A percentile compares a stretch with the other conserved stretches of the same genome.
Evolutionary conservation across 1,284 basidiomycete genomes (phyloP).

Genomic region (Trametes pubescens): DNA sequence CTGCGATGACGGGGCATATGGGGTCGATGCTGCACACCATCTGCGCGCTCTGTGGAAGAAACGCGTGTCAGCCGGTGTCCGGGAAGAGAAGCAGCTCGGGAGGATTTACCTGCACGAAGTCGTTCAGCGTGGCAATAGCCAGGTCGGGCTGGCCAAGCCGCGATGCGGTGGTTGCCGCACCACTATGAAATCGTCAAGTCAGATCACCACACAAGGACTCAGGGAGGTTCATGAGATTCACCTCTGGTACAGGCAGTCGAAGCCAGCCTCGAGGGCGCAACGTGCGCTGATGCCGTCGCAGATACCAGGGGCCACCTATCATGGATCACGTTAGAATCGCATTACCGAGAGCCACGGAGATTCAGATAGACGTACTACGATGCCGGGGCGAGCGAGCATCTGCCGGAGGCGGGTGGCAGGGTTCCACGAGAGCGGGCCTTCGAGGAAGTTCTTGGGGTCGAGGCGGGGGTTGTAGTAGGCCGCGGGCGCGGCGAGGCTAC

Average conservation of each 20-base stretch:
- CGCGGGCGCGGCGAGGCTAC: constrained; percentile 31
- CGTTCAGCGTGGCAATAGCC: constrained; percentile 82
- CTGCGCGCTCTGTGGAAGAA: constrained; percentile 50
- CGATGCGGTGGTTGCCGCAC: constrained; percentile 81
- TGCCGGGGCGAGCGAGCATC: constrained; percentile 78
- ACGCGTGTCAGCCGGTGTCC: background rate
- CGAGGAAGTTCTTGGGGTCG: constrained; percentile 73
- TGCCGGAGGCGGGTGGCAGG: constrained; percentile 77
- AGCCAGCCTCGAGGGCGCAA: constrained; percentile 80
- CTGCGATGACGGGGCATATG: constrained; percentile 76
- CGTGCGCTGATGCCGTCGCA: constrained; percentile 85
- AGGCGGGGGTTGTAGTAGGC: constrained; percentile 65
- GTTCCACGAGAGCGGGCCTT: constrained; percentile 72
- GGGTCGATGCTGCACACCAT: constrained; percentile 76
- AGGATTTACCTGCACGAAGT: constrained; percentile 66
- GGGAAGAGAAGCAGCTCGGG: background rate
- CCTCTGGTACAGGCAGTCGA: constrained; percentile 78
- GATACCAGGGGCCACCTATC: constrained; percentile 76
- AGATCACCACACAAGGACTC: constrained; percentile 5
- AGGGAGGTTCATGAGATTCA: constrained; percentile 27
- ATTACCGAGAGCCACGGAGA: background rate
- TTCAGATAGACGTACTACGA: constrained; percentile 60
- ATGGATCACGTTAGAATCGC: background rate
- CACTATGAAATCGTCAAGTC: constrained; percentile 46
- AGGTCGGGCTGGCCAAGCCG: constrained; percentile 82